Evolutionary conservation across 257 asterid species (phyloP).

Genomic region (Lycium barbarum): DNA sequence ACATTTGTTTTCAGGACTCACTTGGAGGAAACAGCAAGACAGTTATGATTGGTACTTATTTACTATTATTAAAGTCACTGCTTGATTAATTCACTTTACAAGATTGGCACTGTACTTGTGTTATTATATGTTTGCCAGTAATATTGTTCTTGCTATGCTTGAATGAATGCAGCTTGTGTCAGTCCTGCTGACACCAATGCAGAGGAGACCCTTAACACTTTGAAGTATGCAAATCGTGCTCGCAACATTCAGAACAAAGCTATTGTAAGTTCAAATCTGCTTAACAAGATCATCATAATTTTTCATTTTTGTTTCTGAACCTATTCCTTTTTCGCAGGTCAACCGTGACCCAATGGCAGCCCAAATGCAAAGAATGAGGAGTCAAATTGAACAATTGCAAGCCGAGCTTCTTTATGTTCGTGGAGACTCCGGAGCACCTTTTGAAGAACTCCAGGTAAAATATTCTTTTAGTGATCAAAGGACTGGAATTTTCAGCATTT

Average conservation of each 20-base stretch:
- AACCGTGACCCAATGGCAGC: slow-evolving; percentile 88
- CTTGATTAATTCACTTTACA: neutral
- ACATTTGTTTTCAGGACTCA: slow-evolving; percentile 69
- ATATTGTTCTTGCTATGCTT: neutral
- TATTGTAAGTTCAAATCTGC: slow-evolving; percentile 59
- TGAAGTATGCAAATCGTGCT: slow-evolving; percentile 94
- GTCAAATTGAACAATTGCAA: slow-evolving; percentile 89
- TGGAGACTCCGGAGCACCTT: slow-evolving; percentile 72
- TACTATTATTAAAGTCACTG: neutral
- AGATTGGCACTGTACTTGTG: neutral
- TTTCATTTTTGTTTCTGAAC: slow-evolving; percentile 24
- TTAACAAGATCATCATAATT: neutral
- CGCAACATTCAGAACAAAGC: slow-evolving; percentile 96
- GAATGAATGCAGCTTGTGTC: slow-evolving; percentile 67
- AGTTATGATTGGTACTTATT: slow-evolving; percentile 86
- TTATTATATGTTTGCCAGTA: neutral
- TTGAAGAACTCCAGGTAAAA: slow-evolving; percentile 83
- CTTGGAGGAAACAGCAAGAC: slow-evolving; percentile 99
- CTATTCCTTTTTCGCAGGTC: slow-evolving; percentile 49
- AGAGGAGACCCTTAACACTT: slow-evolving; percentile 90
- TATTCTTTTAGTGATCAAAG: slow-evolving; percentile 19
- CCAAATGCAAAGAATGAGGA: slow-evolving; percentile 86
- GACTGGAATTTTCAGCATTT: neutral
- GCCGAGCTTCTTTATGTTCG: slow-evolving; percentile 85
- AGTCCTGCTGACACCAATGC: slow-evolving; percentile 98